Evolutionary conservation across 805 yeast species (phyloP), one percentile per base, ranked within the genome.

Genomic region (Candida boleticola): DNA sequence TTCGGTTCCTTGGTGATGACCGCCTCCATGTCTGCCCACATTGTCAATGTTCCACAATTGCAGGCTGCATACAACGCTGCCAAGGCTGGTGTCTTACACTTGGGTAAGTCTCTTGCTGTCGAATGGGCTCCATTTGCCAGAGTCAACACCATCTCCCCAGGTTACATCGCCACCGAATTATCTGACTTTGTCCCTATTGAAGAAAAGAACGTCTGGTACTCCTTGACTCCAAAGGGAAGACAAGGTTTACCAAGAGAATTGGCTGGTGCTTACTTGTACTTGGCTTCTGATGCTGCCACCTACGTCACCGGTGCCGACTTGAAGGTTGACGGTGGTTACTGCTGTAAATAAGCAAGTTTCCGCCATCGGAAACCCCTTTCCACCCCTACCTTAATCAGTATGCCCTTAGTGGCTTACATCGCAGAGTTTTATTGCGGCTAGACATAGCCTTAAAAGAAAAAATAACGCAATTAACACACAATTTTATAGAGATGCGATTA

Each of bases 71-170:
- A 88, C 71, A 88, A 88, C 57, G 87, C 89, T 13, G 85, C 89
- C 52, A 89, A 88, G 71, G 95, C 96, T 31, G 96, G 82, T 10
- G 82, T 86, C 21, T 59, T 82, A 49, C 95, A 89, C 57, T 73
- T 88, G 53, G 79, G 84, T 27, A 82, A 73, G 60, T 85, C 93
- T 1, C 69, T 88, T 49, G 92, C 96, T 13, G 80, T 88, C 32
- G 96, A 89, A 67, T 89, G 93, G 90, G 80, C 89, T n/a, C 52
- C 61, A 30, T 85, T 84, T 55, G 95, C 92, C n/a, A 76, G 95
- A 51, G 92, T 83, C 44, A 87, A 87, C 69, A 71, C 86, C 22
- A 76, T 87, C 23, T 81, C 89, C 13, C 96, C 96, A 18, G 96
- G 96, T n/a, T 87, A 88, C 69, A 83, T 86, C 46, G 77, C 75